These are phyloP conservation scores for Tetrastigma voinierianum DNA, from an alignment of 164 flowering plant genomes.

Conservation along the genomic window DNA sequence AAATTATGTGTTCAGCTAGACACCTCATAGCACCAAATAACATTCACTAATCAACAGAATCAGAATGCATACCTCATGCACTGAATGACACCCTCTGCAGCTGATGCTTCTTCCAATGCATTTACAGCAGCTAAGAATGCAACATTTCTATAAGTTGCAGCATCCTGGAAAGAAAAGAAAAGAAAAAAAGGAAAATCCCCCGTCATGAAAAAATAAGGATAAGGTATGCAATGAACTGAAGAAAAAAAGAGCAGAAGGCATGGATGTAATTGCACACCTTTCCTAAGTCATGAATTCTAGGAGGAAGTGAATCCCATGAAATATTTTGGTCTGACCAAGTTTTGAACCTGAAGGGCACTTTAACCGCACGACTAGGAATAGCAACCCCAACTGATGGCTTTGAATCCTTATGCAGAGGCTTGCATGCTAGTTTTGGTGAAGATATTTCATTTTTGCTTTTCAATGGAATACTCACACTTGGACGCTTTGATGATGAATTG, in stretches of 20 bases:
- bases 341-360: slow-evolving; percentile 31
- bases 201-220: not conserved
- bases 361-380: slow-evolving; percentile 25
- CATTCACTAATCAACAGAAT: not conserved
- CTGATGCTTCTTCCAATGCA: slow-evolving; percentile 64
- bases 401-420: slow-evolving; percentile 18
- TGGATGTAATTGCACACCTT: slow-evolving; percentile 32
- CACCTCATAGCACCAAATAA: not conserved
- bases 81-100: slow-evolving; percentile 39
- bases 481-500: slow-evolving; percentile 19
- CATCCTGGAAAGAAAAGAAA: slow-evolving; percentile 38
- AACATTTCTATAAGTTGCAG: slow-evolving; percentile 30
- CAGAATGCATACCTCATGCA: slow-evolving; percentile 49
- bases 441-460: slow-evolving; percentile 25
- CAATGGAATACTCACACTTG: slow-evolving; percentile 18
- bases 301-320: slow-evolving; percentile 42
- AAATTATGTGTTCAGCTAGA: not conserved
- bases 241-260: not conserved
- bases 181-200: not conserved
- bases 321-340: slow-evolving; percentile 23
- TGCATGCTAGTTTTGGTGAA: slow-evolving; percentile 17
- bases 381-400: slow-evolving; percentile 23
- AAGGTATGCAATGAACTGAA: not conserved
- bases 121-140: slow-evolving; percentile 45
- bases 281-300: slow-evolving; percentile 38